phyloP scores from a whole-genome alignment of 2,329 filamentous ascomycete genomes.

The Pseudogymnoascus sp. region DNA sequence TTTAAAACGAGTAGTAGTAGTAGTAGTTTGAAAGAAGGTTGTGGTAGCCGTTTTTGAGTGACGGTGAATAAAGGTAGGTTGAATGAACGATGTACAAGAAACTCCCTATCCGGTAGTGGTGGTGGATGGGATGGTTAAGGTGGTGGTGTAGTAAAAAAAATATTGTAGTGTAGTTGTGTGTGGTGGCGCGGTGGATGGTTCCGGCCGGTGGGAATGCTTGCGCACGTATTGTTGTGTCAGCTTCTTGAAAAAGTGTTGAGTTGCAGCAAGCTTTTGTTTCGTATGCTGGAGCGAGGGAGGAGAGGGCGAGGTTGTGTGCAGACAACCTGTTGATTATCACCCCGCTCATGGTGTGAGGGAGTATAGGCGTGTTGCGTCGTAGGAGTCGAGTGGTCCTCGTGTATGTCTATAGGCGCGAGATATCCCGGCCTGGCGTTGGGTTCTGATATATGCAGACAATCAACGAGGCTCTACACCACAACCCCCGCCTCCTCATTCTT shows the following conservation, averaged over 20 bases:
- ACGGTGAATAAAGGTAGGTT: neutral
- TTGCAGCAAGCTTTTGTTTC: too few species aligned
- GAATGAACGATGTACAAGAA: neutral
- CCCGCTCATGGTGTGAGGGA: too few species aligned
- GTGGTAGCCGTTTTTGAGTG: neutral
- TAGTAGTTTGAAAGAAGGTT: neutral
- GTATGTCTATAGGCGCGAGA: neutral
- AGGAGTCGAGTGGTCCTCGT: neutral
- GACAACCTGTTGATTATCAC: too few species aligned
- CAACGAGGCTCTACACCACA: neutral
- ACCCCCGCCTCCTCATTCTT: neutral
- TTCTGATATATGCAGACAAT: neutral
- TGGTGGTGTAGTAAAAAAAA: neutral
- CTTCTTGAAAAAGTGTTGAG: too few species aligned
- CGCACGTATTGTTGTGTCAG: neutral
- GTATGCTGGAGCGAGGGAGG: too few species aligned
- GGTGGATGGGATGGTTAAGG: neutral
- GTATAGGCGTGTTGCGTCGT: slow-evolving; percentile 3
- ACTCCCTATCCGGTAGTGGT: neutral
- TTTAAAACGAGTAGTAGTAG: neutral
- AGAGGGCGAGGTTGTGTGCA: too few species aligned
- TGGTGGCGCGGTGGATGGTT: neutral
- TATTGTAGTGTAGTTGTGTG: neutral
- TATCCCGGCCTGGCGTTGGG: neutral
- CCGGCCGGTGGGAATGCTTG: slow-evolving; percentile 2